Base-by-base conservation (phyloP, 352 stramenopile species). In the Pythium sukuiense region DNA sequence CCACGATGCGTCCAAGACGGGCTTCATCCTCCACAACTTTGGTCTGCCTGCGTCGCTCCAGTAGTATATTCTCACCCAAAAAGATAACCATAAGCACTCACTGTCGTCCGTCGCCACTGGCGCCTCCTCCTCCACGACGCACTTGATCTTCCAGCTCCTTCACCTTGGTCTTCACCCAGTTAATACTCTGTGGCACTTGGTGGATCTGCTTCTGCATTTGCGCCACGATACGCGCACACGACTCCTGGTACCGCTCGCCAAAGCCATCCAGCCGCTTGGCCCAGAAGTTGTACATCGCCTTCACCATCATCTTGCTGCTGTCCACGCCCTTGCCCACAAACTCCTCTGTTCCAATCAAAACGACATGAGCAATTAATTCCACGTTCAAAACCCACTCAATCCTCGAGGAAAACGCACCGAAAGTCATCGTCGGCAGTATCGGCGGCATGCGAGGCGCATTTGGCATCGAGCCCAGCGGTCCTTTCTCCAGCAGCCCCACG, bases 251-350 rank as follows among this genome's bases (percentile, higher is more conserved):
- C 7, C 83, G 74, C 27, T 87, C 79, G 58, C 81, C 70, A 52
- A 91, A 85, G 27, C 81, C 81, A 45, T 89, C 79, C 37, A 91
- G 70, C 18, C 79, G 80, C 35, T 79, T 73, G 33, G 80, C 80
- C 83, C 83, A 89, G 63, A 91, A 91, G 43, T 79, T 83, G 71
- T 88, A 88, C 72, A 91, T 87, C 49, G 79, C 77, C 4, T 72
- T 68, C 26, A 70, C 69, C 59, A 79, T 85, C 39, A 77, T 74
- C 67, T 86, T 88, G 52, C 74, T 73, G 14, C 70, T 81, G 55
- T 89, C 80, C 27, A 84, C 56, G n/a, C 65, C 70, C 56, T 77
- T 76, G 63, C 60, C 56, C 39, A 80, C 56, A n/a, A 83, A 58
- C n/a, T 76, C 76, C 8, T 80, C 74, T 81, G 20, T 24, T 24